Evolutionary conservation across 179 eudicot genomes (phyloP).

Genomic region (Camellia oleifera): DNA sequence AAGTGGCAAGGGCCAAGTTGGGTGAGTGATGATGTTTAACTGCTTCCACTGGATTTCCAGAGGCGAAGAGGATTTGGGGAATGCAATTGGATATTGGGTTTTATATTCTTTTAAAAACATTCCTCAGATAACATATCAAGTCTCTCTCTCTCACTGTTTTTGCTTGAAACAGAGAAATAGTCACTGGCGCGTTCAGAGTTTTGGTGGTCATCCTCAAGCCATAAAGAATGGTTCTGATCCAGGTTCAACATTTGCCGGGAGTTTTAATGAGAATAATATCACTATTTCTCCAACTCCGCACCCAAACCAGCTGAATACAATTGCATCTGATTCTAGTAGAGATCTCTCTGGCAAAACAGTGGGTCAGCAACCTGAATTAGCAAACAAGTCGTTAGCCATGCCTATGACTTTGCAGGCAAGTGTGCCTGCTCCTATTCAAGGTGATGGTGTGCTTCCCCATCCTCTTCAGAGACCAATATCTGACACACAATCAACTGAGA

Average conservation of each 20-base stretch:
- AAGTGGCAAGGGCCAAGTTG: background rate
- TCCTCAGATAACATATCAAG: background rate
- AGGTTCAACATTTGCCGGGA: slow-evolving; percentile 45
- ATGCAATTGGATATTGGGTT: background rate
- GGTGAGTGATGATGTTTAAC: too few relatives aligned
- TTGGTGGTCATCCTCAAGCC: slow-evolving; percentile 52
- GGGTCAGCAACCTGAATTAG: slow-evolving; percentile 46
- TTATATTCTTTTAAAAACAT: background rate
- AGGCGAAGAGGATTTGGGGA: background rate
- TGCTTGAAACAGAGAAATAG: slow-evolving; percentile 61
- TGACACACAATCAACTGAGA: slow-evolving; percentile 41
- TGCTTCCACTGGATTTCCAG: background rate
- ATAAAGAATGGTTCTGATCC: slow-evolving; percentile 48
- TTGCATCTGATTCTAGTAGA: slow-evolving; percentile 38
- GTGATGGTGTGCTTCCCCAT: slow-evolving; percentile 44
- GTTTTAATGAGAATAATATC: slow-evolving; percentile 55
- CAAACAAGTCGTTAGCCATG: slow-evolving; percentile 39
- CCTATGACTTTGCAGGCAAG: slow-evolving; percentile 44
- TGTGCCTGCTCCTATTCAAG: slow-evolving; percentile 36
- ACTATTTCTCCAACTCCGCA: slow-evolving; percentile 35
- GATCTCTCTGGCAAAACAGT: slow-evolving; percentile 36
- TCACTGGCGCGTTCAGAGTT: slow-evolving; percentile 75
- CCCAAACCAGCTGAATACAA: slow-evolving; percentile 37
- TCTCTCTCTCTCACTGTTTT: slow-evolving; percentile 9
- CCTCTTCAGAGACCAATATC: slow-evolving; percentile 44